These are phyloP conservation scores for Lupinus albus DNA, from an alignment of 306 rosid genomes.

Conservation along the genomic window DNA sequence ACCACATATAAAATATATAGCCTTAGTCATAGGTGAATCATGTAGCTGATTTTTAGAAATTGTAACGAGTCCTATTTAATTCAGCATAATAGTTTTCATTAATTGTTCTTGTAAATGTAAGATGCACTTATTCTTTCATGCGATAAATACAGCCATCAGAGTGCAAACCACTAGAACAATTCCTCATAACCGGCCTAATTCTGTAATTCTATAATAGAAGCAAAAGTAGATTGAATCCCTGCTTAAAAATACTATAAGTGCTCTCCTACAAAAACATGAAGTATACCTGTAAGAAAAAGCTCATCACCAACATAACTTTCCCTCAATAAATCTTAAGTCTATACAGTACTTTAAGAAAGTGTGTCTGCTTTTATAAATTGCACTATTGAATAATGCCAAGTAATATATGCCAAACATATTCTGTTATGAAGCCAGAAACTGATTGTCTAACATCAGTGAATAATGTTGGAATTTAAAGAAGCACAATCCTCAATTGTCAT, in stretches of 20 bases:
- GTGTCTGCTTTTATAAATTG: neutral
- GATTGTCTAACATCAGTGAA: neutral
- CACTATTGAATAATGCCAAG: neutral
- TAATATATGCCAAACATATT: slow-evolving; percentile 2
- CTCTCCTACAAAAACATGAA: too few relatives aligned
- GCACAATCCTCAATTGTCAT: neutral
- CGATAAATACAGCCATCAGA: neutral
- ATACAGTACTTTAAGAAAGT: neutral
- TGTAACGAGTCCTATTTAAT: neutral
- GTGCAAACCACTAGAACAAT: neutral
- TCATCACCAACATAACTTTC: too few relatives aligned
- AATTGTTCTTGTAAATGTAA: neutral
- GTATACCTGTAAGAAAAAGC: neutral
- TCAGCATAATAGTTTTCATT: neutral
- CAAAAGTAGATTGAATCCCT: too few relatives aligned
- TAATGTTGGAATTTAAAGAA: neutral
- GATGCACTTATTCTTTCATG: neutral
- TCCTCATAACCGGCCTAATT: too few relatives aligned
- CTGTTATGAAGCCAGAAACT: neutral
- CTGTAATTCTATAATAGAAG: too few relatives aligned
- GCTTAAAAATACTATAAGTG: too few relatives aligned
- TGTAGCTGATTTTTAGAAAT: neutral
- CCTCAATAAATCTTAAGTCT: neutral
- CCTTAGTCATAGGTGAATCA: too few relatives aligned
- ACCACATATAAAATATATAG: neutral